A percentile compares a stretch with the other conserved stretches of the same genome.
These are phyloP conservation scores for Metschnikowia henanensis DNA, from an alignment of 805 yeast genomes.

Conservation along the genomic window DNA sequence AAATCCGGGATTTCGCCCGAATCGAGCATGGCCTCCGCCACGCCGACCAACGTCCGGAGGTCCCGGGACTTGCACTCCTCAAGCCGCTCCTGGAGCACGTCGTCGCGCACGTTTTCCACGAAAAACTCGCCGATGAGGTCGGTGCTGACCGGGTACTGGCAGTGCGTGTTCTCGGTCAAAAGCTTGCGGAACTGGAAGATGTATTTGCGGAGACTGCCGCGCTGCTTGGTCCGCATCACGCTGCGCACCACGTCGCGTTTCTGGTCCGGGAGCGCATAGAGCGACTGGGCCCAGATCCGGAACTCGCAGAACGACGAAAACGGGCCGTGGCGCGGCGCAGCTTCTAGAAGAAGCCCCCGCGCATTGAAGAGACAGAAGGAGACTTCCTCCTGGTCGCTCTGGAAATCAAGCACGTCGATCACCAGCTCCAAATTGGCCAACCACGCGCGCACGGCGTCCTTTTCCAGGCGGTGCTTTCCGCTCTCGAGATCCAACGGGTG, in stretches of 20 bases:
- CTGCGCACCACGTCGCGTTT: conserved; percentile 4
- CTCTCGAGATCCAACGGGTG: conserved; percentile 3
- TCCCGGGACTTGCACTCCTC: neutral
- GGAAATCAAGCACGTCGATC: conserved; percentile 2
- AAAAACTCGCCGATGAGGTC: conserved; percentile 4
- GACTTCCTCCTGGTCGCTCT: conserved; percentile 5
- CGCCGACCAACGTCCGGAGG: neutral
- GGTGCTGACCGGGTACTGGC: conserved; percentile 5
- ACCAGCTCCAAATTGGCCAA: conserved; percentile 1
- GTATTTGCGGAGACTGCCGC: conserved; percentile 1
- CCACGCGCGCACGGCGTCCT: conserved; percentile 3
- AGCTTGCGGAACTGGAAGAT: conserved; percentile 6
- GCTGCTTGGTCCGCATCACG: neutral
- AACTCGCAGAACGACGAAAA: conserved; percentile 1
- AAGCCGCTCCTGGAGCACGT: conserved; percentile 2
- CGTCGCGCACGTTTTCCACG: conserved; percentile 3
- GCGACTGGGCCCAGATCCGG: neutral
- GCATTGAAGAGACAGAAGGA: conserved; percentile 6
- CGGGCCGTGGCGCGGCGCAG: conserved; percentile 1
- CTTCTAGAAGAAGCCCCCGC: conserved; percentile 2
- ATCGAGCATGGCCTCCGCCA: conserved; percentile 4
- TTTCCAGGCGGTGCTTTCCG: neutral
- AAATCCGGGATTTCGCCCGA: conserved; percentile 3
- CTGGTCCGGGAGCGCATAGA: conserved; percentile 2
- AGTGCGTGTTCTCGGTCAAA: conserved; percentile 1